These are phyloP conservation scores for Houttuynia cordata DNA, from an alignment of 164 flowering plant species.

Conservation along the genomic window DNA sequence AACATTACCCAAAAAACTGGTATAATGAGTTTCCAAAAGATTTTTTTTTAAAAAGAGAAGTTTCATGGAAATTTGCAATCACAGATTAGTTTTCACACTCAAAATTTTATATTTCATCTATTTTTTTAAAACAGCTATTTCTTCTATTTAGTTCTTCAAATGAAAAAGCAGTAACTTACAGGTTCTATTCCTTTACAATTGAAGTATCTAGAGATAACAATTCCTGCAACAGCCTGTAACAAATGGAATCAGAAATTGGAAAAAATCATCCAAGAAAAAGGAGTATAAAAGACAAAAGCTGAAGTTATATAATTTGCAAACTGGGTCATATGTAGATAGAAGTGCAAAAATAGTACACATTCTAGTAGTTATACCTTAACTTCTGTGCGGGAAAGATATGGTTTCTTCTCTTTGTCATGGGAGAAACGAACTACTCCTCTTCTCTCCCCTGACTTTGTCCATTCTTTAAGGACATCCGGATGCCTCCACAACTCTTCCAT, in stretches of 20 bases:
- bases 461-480: slow-evolving; percentile 51
- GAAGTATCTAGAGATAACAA: slow-evolving; percentile 60
- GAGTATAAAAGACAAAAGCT: too few species aligned
- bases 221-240: slow-evolving; percentile 79
- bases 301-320: neutral
- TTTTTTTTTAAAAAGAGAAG: too few species aligned
- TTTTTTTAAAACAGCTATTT: too few species aligned
- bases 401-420: slow-evolving; percentile 49
- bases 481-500: slow-evolving; percentile 81
- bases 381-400: slow-evolving; percentile 70
- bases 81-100: neutral
- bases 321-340: neutral
- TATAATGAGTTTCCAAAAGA: neutral
- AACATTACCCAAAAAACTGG: neutral
- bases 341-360: neutral
- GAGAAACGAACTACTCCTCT: slow-evolving; percentile 67
- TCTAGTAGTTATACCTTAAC: slow-evolving; percentile 35
- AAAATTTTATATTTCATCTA: neutral
- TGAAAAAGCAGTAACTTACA: slow-evolving; percentile 30
- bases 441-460: slow-evolving; percentile 69
- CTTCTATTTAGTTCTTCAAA: too few species aligned
- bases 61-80: too few species aligned
- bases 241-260: neutral
- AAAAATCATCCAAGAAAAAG: neutral
- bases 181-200: slow-evolving; percentile 37